phyloP scores from a whole-genome alignment of 202 grass and related monocot genomes.

The Bolboschoenoplectus hybrid region DNA sequence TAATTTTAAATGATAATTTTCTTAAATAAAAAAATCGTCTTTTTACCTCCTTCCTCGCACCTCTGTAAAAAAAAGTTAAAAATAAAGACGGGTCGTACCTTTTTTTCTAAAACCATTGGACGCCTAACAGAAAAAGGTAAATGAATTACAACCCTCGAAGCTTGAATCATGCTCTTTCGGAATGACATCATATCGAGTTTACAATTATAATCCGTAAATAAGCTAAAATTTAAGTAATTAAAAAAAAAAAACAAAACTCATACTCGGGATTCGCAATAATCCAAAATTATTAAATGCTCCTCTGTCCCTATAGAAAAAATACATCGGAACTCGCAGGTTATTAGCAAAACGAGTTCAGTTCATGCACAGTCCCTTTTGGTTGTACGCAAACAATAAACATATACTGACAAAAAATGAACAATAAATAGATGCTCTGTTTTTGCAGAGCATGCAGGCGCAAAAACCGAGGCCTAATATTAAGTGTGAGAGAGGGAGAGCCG shows the following conservation, averaged over 20 bases:
- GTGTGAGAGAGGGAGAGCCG: not conserved
- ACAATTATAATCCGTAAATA: no score
- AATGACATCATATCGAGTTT: no score
- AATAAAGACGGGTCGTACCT: no score
- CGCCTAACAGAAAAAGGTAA: not conserved
- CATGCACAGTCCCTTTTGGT: not conserved
- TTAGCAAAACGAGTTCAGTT: not conserved
- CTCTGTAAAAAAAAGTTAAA: no score
- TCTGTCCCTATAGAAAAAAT: not conserved
- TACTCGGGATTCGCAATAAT: not conserved
- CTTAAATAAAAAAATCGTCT: no score
- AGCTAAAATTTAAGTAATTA: no score
- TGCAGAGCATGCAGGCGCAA: conserved; percentile 21
- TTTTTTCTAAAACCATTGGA: not conserved
- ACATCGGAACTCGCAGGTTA: not conserved
- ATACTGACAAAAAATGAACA: not conserved
- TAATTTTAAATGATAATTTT: no score
- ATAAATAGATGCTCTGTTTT: not conserved
- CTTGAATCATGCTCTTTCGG: no score
- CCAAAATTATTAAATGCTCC: conserved; percentile 3
- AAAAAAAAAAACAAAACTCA: not conserved
- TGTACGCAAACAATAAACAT: not conserved
- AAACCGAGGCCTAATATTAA: not conserved
- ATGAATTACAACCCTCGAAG: no score
- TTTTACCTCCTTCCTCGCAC: no score